Base-by-base conservation (phyloP, 163 green algal genomes). In the Scenedesmus sp. region DNA sequence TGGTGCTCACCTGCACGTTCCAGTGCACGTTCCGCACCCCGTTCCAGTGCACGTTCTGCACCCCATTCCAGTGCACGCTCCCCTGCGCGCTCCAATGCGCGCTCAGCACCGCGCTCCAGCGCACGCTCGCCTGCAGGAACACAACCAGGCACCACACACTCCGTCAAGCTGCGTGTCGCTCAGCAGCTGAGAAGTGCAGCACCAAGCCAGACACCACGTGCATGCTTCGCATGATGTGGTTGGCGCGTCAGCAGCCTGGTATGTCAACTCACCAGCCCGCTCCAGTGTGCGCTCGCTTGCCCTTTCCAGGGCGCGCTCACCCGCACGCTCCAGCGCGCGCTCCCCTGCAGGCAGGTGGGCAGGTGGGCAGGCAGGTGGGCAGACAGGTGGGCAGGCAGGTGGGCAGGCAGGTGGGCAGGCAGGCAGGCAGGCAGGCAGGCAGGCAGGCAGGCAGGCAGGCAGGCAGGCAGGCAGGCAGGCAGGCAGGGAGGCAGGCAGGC, bases 261-360 rank as follows among this genome's bases (percentile, higher is more conserved):
- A 33, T 72, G 59, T 24, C 59, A 35, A 24, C 72, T 91, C 86
- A 49, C 42, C 73, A 24, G 86, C 73, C 26, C 87, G 87, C 24
- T 91, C 87, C 49, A 65, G 51, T 40, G 85, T 40, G 10, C 90
- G 90, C 73, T 94, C 88, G 2, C 89, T 70, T 0, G 53, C 90
- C 15, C 90, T 61, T 79, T 92, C 87, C 0, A 42, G 51, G 0
- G 76, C 82, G 35, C 87, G 87, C 56, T 94, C 90, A 18, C 70
- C 56, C 12, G 40, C 79, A 43, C 70, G 65, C 68, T 82, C 81
- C 81, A 26, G 35, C 24, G 87, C 70, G 10, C 43, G 80, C n/a
- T 91, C 83, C 5, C 81, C 90, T 18, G 76, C 83, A 42, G 88
- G 51, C 42, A 93, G 87, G 5, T 53, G 44, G 0, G 68, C 61